A percentile compares a stretch with the other conserved stretches of the same genome.
phyloP scores from a whole-genome alignment of 2,329 filamentous ascomycete species.

The Clarireedia homoeocarpa region DNA sequence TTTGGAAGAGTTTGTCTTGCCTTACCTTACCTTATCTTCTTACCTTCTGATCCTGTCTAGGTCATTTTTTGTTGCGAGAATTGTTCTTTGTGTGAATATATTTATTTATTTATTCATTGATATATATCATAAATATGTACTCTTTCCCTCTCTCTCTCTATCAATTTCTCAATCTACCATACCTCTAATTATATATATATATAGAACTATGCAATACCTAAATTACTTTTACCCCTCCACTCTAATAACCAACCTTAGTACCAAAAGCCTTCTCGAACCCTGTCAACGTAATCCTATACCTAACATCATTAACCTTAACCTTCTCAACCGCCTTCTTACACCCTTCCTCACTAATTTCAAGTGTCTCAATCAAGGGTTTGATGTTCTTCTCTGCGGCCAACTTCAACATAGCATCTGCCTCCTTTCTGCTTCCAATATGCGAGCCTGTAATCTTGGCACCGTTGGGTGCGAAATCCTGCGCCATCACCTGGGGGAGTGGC shows the following conservation, averaged over 20 bases:
- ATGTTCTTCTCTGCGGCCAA: conserved; percentile 51
- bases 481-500: conserved; percentile 43
- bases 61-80: no score
- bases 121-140: no score
- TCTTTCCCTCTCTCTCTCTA: no score
- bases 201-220: no score
- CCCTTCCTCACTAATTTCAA: conserved; percentile 30
- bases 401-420: conserved; percentile 54
- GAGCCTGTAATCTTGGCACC: conserved; percentile 40
- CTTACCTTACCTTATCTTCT: no score
- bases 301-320: conserved; percentile 63
- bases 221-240: background rate
- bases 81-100: no score
- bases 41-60: no score
- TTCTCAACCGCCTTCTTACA: conserved; percentile 63
- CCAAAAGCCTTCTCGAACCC: conserved; percentile 60
- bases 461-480: conserved; percentile 49
- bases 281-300: conserved; percentile 64
- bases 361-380: conserved; percentile 45
- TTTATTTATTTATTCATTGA: no score
- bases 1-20: no score
- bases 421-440: conserved; percentile 34
- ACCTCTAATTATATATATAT: no score
- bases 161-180: no score
- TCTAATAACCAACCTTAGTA: conserved; percentile 10